Base-by-base conservation (phyloP, 75 land plant genomes). In the Cryptomeria japonica region DNA sequence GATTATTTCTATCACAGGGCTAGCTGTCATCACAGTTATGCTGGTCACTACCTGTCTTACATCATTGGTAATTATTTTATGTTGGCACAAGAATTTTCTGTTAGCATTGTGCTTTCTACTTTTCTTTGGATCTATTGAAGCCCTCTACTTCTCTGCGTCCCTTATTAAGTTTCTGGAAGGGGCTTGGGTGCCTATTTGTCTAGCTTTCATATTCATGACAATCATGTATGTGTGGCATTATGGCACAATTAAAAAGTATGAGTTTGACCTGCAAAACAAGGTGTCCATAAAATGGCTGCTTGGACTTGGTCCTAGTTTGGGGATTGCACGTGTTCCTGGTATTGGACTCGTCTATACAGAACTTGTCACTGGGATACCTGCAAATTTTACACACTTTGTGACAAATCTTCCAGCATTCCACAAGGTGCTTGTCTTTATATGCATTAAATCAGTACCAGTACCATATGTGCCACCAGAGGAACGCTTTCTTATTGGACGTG, bases 1-100 rank as follows among this genome's bases (percentile, higher is more conserved):
- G 16, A 44, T 36, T 47, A 36, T 46, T 84, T 51, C 38, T 36
- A 10, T 49, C 36, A 87, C 93, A 96, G 97, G 97, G 68, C 85
- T 96, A 85, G 96, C 97, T 1, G 96, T 94, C 41, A 92, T 94
- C 58, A 91, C 97, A 2, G 96, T 96, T 14, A 96, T 96, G 97
- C 90, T 96, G 42, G 97, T 96, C 25, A 94, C 97, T n/a, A 96
- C 97, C 28, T 92, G 90, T 84, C 88, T 96, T 34, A 96, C 95
- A 96, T 96, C 94, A 18, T 87, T 96, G 31, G 94, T 96, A 3
- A 94, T 96, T 12, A 91, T 94, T 34, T 85, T 94, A 7, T 92
- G 93, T 84, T 96, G 97, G 97, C 86, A 90, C 77, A 88, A 84
- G 83, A 92, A 90, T 61, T 42, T 91, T 32, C 58, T 94, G 39